Conservation (phyloP, 169 alveolate genomes). For the Eimeria maxima region DNA sequence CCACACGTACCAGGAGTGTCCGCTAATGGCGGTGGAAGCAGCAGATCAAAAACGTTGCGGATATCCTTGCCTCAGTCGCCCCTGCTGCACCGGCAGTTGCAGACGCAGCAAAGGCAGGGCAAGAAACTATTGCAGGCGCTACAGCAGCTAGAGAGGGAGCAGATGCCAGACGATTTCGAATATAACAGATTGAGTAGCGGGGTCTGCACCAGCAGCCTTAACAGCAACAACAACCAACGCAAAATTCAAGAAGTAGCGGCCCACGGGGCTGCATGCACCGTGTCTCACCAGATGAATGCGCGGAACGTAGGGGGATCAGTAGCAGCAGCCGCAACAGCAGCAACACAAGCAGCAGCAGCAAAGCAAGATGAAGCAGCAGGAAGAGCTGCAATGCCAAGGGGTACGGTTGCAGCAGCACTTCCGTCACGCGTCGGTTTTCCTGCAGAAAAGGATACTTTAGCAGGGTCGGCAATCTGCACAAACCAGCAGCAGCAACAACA, state of each 20-base stretch:
- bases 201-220: not conserved
- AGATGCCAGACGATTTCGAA: not conserved
- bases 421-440: not conserved
- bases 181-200: not conserved
- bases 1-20: not conserved
- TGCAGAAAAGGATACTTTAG: not conserved
- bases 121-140: not conserved
- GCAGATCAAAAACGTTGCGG: not conserved
- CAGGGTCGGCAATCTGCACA: not conserved
- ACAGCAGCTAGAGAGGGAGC: conserved; percentile 22
- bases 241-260: conserved; percentile 28
- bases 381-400: not conserved
- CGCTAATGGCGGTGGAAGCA: conserved; percentile 4
- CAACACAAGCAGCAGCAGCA: not conserved
- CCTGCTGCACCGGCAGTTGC: conserved; percentile 30
- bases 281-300: not conserved
- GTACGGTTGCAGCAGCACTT: conserved; percentile 11
- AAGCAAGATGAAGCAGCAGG: conserved; percentile 8
- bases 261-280: conserved; percentile 64
- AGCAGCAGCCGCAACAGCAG: conserved; percentile 45
- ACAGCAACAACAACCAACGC: not conserved
- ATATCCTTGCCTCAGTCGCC: not conserved
- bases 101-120: conserved; percentile 19
- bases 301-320: not conserved
- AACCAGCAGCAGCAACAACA: conserved; percentile 46